Base-by-base conservation (phyloP, 1,284 basidiomycete species). In the Trichosporon sp. region DNA sequence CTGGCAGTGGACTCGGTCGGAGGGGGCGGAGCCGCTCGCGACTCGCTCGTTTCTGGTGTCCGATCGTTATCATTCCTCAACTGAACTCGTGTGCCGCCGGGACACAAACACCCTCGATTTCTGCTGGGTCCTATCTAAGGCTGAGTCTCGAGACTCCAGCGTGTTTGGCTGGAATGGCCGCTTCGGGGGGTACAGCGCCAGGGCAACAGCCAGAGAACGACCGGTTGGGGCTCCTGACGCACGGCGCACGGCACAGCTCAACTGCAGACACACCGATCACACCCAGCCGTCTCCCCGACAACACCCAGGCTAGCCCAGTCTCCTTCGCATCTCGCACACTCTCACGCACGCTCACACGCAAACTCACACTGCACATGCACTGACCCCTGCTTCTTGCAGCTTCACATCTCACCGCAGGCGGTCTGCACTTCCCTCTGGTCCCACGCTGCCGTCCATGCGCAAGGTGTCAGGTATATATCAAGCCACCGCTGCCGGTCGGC, bases 311-410 rank as follows among this genome's bases (percentile, higher is more conserved):
- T 26, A 26, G 26, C 26, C 26, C 26, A 26, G 26, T 26, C 35
- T 37, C 35, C 35, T 37, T 37, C 35, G 35, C 35, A 37, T 10
- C 35, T 37, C 8, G 54, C 54, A 19, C 54, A 56, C 19, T 31
- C 54, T 35, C 56, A 3, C 56, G 11, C 56, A 16, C 31, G 6
- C 56, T 14, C 56, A 32, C 56, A 14, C 56, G 26, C 26, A 26
- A 26, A 32, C 56, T 61, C 26, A 32, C 51, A 26, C 56, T 7
- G 35, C 56, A 61, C 56, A 61, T 61, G 56, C 56, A 61, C 56
- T 61, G 56, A 61, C 56, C 56, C 56, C 56, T 10, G 31, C 56
- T 31, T 19, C 14, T 4, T 19, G n/a, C 16, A 16, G 14, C 51
- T 54, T 54, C 51, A 54, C 51, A 54, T 54, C 56, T 59, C 12